Percentiles rank a stretch among this genome's conserved stretches.
These are phyloP conservation scores for Erucastrum elatum DNA, from an alignment of 345 rosid species.

Conservation along the genomic window DNA sequence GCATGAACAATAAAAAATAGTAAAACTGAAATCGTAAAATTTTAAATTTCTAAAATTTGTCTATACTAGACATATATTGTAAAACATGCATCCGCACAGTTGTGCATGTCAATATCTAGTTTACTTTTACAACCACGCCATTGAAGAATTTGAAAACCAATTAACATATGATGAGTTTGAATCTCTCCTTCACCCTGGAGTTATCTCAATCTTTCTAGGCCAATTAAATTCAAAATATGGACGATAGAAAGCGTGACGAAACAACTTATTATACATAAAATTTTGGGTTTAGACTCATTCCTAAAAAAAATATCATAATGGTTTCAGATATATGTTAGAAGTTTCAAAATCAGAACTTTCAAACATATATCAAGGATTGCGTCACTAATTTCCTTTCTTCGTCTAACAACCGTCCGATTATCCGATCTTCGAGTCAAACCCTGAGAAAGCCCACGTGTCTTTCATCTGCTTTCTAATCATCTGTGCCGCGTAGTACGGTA, in stretches of 20 bases:
- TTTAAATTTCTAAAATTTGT: too few relatives aligned
- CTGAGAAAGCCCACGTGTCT: constrained; percentile 56
- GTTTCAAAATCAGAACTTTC: neutral
- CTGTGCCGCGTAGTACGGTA: constrained; percentile 64
- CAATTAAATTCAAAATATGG: neutral
- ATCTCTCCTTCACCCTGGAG: neutral
- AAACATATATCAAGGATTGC: neutral
- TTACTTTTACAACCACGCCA: neutral
- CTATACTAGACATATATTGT: too few relatives aligned
- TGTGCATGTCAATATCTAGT: too few relatives aligned
- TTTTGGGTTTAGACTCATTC: neutral
- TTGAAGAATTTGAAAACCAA: too few relatives aligned
- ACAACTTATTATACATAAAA: neutral
- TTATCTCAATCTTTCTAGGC: neutral
- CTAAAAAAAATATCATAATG: neutral
- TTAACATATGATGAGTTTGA: too few relatives aligned
- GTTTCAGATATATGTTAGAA: neutral
- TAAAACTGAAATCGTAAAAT: too few relatives aligned
- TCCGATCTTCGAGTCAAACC: constrained; percentile 7
- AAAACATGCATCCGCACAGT: too few relatives aligned
- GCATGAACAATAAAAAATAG: too few relatives aligned
- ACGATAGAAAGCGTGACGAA: neutral
- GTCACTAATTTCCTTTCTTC: too few relatives aligned
- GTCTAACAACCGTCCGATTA: too few relatives aligned
- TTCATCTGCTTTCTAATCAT: constrained; percentile 68